Evolutionary conservation across 2,329 filamentous ascomycete species (phyloP).

Genomic region (Penicillium decumbens): DNA sequence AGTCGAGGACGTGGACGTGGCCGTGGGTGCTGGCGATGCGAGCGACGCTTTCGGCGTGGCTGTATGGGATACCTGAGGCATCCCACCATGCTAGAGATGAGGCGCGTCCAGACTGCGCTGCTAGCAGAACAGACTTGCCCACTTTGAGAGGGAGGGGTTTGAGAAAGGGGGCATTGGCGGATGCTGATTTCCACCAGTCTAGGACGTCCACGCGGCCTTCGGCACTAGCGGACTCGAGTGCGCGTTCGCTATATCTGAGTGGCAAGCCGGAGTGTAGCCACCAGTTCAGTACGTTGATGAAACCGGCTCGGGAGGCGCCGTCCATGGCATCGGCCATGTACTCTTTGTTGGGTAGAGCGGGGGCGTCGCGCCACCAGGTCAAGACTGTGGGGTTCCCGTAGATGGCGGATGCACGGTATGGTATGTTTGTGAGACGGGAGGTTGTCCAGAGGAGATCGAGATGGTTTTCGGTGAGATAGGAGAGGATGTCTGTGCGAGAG

Average conservation of each 20-base stretch:
- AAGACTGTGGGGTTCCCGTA: conserved; percentile 81
- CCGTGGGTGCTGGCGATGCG: conserved; percentile 82
- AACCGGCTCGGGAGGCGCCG: conserved; percentile 78
- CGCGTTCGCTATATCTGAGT: conserved; percentile 78
- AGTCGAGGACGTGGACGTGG: conserved; percentile 74
- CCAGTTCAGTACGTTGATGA: conserved; percentile 81
- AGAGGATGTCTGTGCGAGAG: conserved; percentile 71
- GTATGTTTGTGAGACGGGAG: conserved; percentile 73
- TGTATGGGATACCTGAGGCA: conserved; percentile 70
- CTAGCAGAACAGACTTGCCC: conserved; percentile 76
- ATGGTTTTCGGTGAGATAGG: conserved; percentile 63
- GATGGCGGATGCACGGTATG: conserved; percentile 80
- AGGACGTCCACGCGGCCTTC: conserved; percentile 81
- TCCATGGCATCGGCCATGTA: conserved; percentile 83
- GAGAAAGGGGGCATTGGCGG: conserved; percentile 53
- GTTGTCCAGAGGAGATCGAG: conserved; percentile 79
- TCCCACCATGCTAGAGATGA: conserved; percentile 85
- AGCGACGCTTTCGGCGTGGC: conserved; percentile 74
- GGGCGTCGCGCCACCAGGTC: conserved; percentile 84
- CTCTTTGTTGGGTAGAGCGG: conserved; percentile 77
- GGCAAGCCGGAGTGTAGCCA: conserved; percentile 79
- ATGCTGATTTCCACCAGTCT: conserved; percentile 84
- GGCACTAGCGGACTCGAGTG: conserved; percentile 80
- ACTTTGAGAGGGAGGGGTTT: conserved; percentile 62
- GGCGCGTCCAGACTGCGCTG: conserved; percentile 74